A percentile compares a stretch with the other conserved stretches of the same genome.
Evolutionary conservation across 2,329 filamentous ascomycete genomes (phyloP).

Genomic region (Zymoseptoria brevis): DNA sequence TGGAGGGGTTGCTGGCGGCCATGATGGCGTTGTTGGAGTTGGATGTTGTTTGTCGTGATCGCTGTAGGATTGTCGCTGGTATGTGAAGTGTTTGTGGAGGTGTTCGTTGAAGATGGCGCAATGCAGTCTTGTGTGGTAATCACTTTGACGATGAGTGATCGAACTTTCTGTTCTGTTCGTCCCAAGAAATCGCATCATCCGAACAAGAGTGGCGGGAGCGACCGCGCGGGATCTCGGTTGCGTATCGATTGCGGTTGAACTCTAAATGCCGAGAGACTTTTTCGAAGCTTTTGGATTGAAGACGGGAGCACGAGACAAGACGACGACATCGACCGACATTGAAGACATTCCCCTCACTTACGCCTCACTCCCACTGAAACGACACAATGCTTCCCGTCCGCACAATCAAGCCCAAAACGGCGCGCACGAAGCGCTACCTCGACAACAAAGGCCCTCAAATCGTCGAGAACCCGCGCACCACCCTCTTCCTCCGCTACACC

Average conservation of each 20-base stretch:
- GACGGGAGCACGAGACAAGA: not conserved
- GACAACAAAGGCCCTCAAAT: slow-evolving; percentile 87
- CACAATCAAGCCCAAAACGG: slow-evolving; percentile 56
- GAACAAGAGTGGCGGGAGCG: not conserved
- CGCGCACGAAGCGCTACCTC: slow-evolving; percentile 88
- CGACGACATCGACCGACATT: not conserved
- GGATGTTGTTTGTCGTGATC: slow-evolving; percentile 4
- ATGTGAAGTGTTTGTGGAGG: not conserved
- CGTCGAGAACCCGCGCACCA: slow-evolving; percentile 81
- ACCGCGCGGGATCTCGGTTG: not conserved
- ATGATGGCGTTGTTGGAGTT: slow-evolving; percentile 5
- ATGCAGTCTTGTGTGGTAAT: not conserved
- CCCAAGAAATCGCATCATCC: not conserved
- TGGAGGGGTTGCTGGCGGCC: slow-evolving; percentile 27
- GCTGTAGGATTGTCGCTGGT: not conserved
- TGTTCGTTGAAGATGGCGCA: not conserved
- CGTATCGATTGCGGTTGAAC: not conserved
- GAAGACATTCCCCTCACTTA: not conserved
- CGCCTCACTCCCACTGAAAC: not conserved
- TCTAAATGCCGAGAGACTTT: not conserved
- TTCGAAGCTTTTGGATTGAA: not conserved
- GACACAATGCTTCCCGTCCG: slow-evolving; percentile 46
- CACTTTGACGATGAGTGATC: not conserved
- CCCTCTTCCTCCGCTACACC: slow-evolving; percentile 81
- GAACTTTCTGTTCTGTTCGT: not conserved